Conservation (phyloP, 2,329 filamentous ascomycete genomes). For the Thyridium curvatum region DNA sequence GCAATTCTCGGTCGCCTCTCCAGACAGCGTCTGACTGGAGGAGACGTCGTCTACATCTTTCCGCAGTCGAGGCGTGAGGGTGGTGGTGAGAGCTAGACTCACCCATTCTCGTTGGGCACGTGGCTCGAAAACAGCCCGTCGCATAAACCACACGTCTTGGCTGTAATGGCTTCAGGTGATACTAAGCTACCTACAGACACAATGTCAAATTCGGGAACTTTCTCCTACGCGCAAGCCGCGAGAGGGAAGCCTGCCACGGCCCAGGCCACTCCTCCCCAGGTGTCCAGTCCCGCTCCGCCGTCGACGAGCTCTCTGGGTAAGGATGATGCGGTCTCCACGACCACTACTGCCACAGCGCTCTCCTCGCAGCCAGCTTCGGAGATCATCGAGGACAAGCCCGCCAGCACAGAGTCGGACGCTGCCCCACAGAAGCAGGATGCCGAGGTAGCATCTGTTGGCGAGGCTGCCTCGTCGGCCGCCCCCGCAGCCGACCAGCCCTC, state of each 20-base stretch:
- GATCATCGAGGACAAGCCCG: constrained; percentile 15
- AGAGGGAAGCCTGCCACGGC: constrained; percentile 61
- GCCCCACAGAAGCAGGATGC: constrained; percentile 16
- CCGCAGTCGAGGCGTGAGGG: constrained; percentile 2
- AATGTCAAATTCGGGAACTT: constrained; percentile 55
- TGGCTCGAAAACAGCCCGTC: too few relatives aligned
- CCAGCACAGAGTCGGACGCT: constrained; percentile 13
- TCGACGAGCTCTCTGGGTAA: constrained; percentile 23
- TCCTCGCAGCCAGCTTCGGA: constrained; percentile 28
- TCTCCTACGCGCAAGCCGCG: constrained; percentile 94
- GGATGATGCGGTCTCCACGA: constrained; percentile 24
- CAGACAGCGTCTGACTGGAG: constrained; percentile 12
- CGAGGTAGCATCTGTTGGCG: constrained; percentile 18
- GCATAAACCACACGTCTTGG: neutral
- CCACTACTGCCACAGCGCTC: constrained; percentile 26
- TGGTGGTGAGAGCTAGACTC: too few relatives aligned
- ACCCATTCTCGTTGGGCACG: too few relatives aligned
- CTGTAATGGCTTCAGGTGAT: constrained; percentile 6
- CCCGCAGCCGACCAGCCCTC: constrained; percentile 21
- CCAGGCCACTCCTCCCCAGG: constrained; percentile 27
- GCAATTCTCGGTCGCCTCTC: constrained; percentile 8
- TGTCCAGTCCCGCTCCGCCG: constrained; percentile 20
- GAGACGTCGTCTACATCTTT: constrained; percentile 1
- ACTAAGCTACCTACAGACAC: constrained; percentile 6
- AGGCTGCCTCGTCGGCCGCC: constrained; percentile 20